Percentiles rank a stretch among this genome's conserved stretches.
Evolutionary conservation across 257 asterid genomes (phyloP).

Genomic region (Hygrophila difformis): DNA sequence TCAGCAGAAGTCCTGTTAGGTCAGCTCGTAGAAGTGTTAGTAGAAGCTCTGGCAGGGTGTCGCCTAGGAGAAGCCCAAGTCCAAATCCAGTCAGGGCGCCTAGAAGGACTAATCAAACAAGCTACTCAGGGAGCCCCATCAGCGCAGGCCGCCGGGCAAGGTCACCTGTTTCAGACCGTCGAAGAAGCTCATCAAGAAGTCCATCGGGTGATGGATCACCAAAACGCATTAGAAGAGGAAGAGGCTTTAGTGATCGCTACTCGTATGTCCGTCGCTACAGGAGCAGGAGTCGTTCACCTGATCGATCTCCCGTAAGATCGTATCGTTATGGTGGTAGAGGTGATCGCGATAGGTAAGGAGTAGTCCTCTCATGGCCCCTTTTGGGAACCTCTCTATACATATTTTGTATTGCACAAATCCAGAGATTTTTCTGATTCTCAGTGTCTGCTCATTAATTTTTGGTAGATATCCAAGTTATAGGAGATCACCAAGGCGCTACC

Average conservation of each 20-base stretch:
- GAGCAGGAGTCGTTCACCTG: conserved; percentile 91
- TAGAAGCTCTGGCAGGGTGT: conserved; percentile 74
- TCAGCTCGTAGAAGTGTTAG: conserved; percentile 58
- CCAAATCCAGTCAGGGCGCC: conserved; percentile 58
- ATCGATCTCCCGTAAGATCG: conserved; percentile 75
- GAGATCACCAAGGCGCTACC: conserved; percentile 89
- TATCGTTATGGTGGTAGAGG: conserved; percentile 69
- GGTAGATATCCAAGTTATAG: conserved; percentile 65
- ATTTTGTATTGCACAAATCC: conserved; percentile 4
- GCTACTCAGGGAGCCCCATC: conserved; percentile 67
- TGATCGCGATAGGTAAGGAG: conserved; percentile 71
- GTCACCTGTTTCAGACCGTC: conserved; percentile 61
- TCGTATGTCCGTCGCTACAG: conserved; percentile 72
- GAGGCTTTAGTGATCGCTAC: conserved; percentile 95
- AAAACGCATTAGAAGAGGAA: conserved; percentile 82
- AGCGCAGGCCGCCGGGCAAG: conserved; percentile 53
- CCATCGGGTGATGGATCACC: conserved; percentile 82
- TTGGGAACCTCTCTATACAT: not conserved
- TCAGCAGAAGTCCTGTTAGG: conserved; percentile 68
- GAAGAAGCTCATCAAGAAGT: conserved; percentile 86
- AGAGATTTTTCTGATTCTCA: conserved; percentile 6
- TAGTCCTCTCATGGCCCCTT: not conserved
- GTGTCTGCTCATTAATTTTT: conserved; percentile 8
- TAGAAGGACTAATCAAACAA: conserved; percentile 48
- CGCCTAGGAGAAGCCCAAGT: conserved; percentile 56